phyloP scores from a whole-genome alignment of 805 yeast genomes.

The Blastobotrys terrestris region DNA sequence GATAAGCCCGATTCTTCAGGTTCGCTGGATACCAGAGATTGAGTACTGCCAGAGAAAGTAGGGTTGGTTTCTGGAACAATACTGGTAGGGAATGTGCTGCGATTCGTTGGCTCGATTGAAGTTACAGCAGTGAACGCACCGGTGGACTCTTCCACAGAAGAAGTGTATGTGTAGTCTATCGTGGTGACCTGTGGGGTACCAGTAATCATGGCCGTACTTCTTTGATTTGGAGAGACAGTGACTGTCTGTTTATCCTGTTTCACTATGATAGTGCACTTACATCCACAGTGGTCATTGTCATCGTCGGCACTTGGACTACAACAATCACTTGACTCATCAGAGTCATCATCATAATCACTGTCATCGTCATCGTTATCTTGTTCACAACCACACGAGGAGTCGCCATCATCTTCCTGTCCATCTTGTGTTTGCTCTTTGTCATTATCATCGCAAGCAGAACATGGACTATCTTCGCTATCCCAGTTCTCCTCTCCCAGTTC shows the following conservation, averaged over 20 bases:
- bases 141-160: too few species aligned
- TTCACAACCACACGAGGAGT: neutral
- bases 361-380: neutral
- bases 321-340: too few species aligned
- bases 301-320: too few species aligned
- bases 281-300: neutral
- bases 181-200: neutral
- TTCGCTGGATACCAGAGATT: too few species aligned
- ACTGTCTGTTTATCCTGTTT: neutral
- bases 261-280: neutral
- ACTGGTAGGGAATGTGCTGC: too few species aligned
- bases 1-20: too few species aligned
- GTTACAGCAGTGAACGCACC: too few species aligned
- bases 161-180: neutral
- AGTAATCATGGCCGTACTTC: neutral
- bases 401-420: neutral
- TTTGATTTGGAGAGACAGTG: neutral
- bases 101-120: too few species aligned
- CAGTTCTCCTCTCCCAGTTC: neutral
- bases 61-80: too few species aligned
- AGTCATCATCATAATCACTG: neutral
- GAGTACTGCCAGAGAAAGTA: too few species aligned
- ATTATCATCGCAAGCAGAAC: neutral
- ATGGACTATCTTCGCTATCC: neutral
- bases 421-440: too few species aligned